phyloP scores from a whole-genome alignment of 495 filamentous ascomycete species.

The Talaromyces ruber region DNA sequence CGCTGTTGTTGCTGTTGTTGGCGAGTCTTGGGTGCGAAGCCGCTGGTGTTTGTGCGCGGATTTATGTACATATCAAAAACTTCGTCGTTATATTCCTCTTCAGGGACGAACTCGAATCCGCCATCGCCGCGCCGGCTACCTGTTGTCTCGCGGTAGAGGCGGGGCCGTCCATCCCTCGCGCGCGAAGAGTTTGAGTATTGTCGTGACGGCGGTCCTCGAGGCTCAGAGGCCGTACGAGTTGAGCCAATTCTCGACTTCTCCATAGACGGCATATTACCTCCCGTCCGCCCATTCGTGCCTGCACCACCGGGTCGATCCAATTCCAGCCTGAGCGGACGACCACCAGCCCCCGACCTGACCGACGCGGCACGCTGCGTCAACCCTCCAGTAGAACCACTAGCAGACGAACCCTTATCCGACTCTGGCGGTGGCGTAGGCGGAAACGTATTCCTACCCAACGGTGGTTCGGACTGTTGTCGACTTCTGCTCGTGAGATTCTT shows the following conservation, averaged over 20 bases:
- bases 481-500: conserved; percentile 64
- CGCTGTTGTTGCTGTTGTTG: conserved; percentile 32
- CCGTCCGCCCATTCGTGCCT: conserved; percentile 17
- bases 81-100: conserved; percentile 56
- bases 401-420: conserved; percentile 42
- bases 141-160: conserved; percentile 12
- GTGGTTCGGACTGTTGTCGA: conserved; percentile 80
- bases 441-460: conserved; percentile 78
- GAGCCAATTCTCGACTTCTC: conserved; percentile 43
- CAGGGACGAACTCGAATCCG: conserved; percentile 23
- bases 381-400: conserved; percentile 11
- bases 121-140: conserved; percentile 25
- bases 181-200: conserved; percentile 11
- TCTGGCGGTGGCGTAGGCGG: conserved; percentile 95
- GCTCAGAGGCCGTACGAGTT: conserved; percentile 46
- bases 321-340: conserved; percentile 32
- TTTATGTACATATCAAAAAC: conserved; percentile 61
- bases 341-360: conserved; percentile 20
- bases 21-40: conserved; percentile 23
- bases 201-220: conserved; percentile 29
- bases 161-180: conserved; percentile 3
- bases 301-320: conserved; percentile 24
- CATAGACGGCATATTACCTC: conserved; percentile 10
- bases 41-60: conserved; percentile 13
- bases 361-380: conserved; percentile 22